phyloP scores from a whole-genome alignment of 2,329 filamentous ascomycete species.

The Aspergillus costaricaensis region DNA sequence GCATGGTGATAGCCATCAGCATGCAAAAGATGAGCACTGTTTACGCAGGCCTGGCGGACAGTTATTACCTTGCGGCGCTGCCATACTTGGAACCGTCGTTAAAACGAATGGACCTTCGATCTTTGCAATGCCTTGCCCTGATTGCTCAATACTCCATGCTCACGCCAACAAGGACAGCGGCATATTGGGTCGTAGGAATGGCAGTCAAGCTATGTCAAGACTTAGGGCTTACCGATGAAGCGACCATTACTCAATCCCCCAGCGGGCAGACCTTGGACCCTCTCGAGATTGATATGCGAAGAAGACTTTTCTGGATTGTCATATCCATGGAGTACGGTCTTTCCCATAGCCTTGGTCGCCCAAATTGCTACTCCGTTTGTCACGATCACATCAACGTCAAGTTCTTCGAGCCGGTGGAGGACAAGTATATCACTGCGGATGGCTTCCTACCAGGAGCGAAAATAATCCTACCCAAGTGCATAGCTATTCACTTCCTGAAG shows the following conservation, averaged over 20 bases:
- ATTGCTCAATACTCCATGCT: slow-evolving; percentile 90
- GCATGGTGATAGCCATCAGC: slow-evolving; percentile 92
- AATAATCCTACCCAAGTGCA: slow-evolving; percentile 77
- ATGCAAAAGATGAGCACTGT: slow-evolving; percentile 87
- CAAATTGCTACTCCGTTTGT: slow-evolving; percentile 78
- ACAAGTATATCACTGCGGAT: slow-evolving; percentile 75
- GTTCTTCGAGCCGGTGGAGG: slow-evolving; percentile 80
- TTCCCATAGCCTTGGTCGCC: slow-evolving; percentile 82
- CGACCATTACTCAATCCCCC: slow-evolving; percentile 71
- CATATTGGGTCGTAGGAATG: slow-evolving; percentile 90
- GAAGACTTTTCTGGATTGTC: slow-evolving; percentile 84
- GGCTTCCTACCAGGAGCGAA: slow-evolving; percentile 72
- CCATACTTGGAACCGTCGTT: slow-evolving; percentile 80
- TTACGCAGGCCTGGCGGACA: slow-evolving; percentile 91
- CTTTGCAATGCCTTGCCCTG: slow-evolving; percentile 83
- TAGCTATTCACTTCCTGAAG: slow-evolving; percentile 90
- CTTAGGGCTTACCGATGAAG: slow-evolving; percentile 82
- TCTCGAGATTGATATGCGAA: slow-evolving; percentile 83
- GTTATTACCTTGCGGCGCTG: slow-evolving; percentile 90
- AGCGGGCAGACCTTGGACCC: slow-evolving; percentile 64
- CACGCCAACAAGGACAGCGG: slow-evolving; percentile 86
- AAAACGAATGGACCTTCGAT: slow-evolving; percentile 83
- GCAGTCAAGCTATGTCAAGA: slow-evolving; percentile 87
- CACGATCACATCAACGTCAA: slow-evolving; percentile 81
- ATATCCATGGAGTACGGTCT: slow-evolving; percentile 86